Evolutionary conservation across 2,329 filamentous ascomycete genomes (phyloP).

Genomic region (Diaporthe sp.): DNA sequence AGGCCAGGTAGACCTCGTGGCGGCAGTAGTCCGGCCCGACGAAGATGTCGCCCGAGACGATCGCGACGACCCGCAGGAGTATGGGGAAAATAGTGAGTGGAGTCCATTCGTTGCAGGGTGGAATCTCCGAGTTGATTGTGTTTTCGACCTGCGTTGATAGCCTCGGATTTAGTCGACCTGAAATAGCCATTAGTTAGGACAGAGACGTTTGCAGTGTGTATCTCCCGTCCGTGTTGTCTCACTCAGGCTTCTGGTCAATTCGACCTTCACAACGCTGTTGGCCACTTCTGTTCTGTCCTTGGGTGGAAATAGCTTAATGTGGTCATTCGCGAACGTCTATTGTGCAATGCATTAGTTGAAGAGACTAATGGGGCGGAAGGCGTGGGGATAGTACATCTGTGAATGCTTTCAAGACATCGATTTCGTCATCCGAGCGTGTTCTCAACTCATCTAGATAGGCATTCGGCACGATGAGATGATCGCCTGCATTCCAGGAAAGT

Average conservation of each 20-base stretch:
- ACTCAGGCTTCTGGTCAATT: slow-evolving; percentile 23
- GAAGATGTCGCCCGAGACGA: slow-evolving; percentile 53
- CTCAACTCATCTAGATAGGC: slow-evolving; percentile 43
- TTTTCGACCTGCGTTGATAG: slow-evolving; percentile 20
- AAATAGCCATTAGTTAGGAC: neutral
- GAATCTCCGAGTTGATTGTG: slow-evolving; percentile 18
- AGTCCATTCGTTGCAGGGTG: slow-evolving; percentile 27
- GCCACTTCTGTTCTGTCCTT: slow-evolving; percentile 28
- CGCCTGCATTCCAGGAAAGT: slow-evolving; percentile 35
- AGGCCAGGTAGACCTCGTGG: slow-evolving; percentile 50
- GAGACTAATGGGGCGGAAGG: no score
- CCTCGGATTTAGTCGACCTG: slow-evolving; percentile 20
- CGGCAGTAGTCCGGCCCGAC: slow-evolving; percentile 53
- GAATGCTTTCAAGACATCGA: slow-evolving; percentile 41
- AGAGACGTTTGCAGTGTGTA: accelerated
- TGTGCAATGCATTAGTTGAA: neutral
- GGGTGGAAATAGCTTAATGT: slow-evolving; percentile 30
- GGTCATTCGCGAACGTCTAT: slow-evolving; percentile 25
- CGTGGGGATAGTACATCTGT: slow-evolving; percentile 11
- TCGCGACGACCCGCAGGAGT: slow-evolving; percentile 52
- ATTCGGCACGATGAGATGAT: slow-evolving; percentile 43
- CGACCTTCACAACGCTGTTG: slow-evolving; percentile 28
- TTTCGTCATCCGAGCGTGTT: slow-evolving; percentile 41
- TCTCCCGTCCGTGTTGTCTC: accelerated
- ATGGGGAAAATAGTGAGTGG: slow-evolving; percentile 46